Conservation (phyloP, 805 yeast genomes). For the Wickerhamiella azymoides region DNA sequence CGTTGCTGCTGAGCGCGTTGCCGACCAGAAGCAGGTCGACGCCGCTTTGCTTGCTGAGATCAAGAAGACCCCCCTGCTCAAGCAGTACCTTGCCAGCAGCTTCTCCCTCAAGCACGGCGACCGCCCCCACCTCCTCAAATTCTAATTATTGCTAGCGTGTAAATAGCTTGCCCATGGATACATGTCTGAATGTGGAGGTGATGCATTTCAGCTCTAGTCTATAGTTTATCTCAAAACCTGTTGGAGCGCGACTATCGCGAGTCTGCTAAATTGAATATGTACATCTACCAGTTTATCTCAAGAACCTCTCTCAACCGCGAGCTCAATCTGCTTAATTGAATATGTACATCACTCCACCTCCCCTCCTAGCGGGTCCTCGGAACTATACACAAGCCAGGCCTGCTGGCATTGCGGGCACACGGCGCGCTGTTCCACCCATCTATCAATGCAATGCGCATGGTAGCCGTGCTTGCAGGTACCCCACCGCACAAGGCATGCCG, state of each 20-base stretch:
- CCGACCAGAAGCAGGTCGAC: conserved; percentile 94
- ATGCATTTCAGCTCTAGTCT: too few relatives aligned
- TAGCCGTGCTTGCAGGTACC: conserved; percentile 6
- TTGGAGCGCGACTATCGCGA: too few relatives aligned
- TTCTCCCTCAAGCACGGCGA: conserved; percentile 98
- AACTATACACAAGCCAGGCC: not conserved
- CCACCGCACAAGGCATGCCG: conserved; percentile 1
- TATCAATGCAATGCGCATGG: conserved; percentile 6
- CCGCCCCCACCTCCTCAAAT: conserved; percentile 95
- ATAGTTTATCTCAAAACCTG: too few relatives aligned
- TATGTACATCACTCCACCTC: not conserved
- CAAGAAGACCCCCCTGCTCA: conserved; percentile 93
- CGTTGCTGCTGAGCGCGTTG: conserved; percentile 84
- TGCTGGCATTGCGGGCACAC: conserved; percentile 6
- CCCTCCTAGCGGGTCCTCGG: not conserved
- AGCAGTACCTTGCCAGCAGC: conserved; percentile 88
- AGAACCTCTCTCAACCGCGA: too few relatives aligned
- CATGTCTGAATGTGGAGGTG: too few relatives aligned
- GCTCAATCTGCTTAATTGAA: too few relatives aligned
- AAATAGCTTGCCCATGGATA: not conserved
- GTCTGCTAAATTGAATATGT: too few relatives aligned
- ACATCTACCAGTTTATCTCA: too few relatives aligned
- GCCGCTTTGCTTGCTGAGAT: conserved; percentile 82
- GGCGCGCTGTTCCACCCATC: conserved; percentile 4
- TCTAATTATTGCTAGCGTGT: conserved; percentile 36